Conservation (phyloP, 2,329 filamentous ascomycete genomes). For the Curvularia hawaiiensis region DNA sequence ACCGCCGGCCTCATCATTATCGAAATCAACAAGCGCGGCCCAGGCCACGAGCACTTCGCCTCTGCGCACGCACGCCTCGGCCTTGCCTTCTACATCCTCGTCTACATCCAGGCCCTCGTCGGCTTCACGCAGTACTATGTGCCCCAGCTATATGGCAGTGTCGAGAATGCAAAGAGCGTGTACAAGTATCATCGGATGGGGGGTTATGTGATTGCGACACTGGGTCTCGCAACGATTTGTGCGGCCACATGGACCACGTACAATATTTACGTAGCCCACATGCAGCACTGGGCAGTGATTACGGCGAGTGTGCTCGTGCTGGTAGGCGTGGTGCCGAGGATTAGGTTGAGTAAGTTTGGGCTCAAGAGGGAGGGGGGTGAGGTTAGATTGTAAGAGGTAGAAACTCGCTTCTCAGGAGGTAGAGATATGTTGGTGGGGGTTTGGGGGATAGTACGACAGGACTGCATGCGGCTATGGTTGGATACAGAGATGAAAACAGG, state of each 20-base stretch:
- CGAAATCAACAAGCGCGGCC: slow-evolving; percentile 81
- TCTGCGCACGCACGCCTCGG: slow-evolving; percentile 84
- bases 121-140: slow-evolving; percentile 83
- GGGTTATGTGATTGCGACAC: slow-evolving; percentile 74
- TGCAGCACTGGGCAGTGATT: slow-evolving; percentile 77
- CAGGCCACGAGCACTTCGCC: slow-evolving; percentile 73
- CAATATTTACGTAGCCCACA: slow-evolving; percentile 68
- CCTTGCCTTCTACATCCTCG: slow-evolving; percentile 71
- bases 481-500: background rate
- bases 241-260: slow-evolving; percentile 79
- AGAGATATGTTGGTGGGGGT: too few species aligned
- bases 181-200: slow-evolving; percentile 88
- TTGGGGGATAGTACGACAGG: background rate
- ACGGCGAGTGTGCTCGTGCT: slow-evolving; percentile 70
- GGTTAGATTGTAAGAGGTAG: slow-evolving; percentile 1
- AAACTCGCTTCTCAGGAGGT: background rate
- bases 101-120: slow-evolving; percentile 75
- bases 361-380: slow-evolving; percentile 40
- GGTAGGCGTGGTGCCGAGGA: slow-evolving; percentile 74
- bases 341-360: slow-evolving; percentile 83
- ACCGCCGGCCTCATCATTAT: slow-evolving; percentile 72
- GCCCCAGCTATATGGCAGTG: slow-evolving; percentile 76
- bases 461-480: background rate
- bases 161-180: slow-evolving; percentile 76
- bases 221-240: slow-evolving; percentile 75